Evolutionary conservation across 1,284 basidiomycete species (phyloP), one percentile per base, ranked within the genome.

Genomic region (Ceratobasidium sp.): DNA sequence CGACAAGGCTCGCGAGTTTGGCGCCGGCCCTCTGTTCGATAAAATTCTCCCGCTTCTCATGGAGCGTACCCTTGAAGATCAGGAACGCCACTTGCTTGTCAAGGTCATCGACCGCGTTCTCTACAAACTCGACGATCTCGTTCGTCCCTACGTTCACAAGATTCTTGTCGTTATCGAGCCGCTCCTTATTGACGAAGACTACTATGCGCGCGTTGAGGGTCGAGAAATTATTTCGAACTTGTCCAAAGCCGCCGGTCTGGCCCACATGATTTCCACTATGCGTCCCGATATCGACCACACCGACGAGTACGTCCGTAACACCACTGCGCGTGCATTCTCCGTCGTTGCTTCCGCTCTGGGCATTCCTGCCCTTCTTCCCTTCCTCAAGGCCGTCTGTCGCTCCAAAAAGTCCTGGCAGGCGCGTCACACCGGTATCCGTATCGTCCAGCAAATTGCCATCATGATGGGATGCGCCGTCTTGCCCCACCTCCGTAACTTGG

Each of bases 221-320:
- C 95, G 98, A 72, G 98, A 99, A 88, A 99, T 99, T 84, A 99
- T 99, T 83, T 97, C 96, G 83, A 99, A 99, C 86, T 88, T 99
- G 68, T 98, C 98, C 66, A 99, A 99, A 86, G 98, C 98, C 2
- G 97, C 98, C 46, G 97, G 98, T 86, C 92, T 99, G 28, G 98
- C 97, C 2, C 98, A 99, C 86, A 99, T 99, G 98, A 99, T 99
- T 83, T 99, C 97, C 51, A 99, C 97, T 26, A 99, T 99, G 97
- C 94, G 97, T 83, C 98, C 98, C 2, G 97, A 99, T 89, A 99
- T 99, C 82, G 97, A 99, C 86, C 97, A 99, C 83, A 97, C 97
- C 58, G 98, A 99, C 85, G 98, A 99, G 86, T 99, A 99, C 82
- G 97, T 99, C 33, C 95, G 98, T 80, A 99, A 99, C 86, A 99